A percentile compares a stretch with the other conserved stretches of the same genome.
Conservation (phyloP, 495 filamentous ascomycete genomes). For the Lineolata rhizophorae region DNA sequence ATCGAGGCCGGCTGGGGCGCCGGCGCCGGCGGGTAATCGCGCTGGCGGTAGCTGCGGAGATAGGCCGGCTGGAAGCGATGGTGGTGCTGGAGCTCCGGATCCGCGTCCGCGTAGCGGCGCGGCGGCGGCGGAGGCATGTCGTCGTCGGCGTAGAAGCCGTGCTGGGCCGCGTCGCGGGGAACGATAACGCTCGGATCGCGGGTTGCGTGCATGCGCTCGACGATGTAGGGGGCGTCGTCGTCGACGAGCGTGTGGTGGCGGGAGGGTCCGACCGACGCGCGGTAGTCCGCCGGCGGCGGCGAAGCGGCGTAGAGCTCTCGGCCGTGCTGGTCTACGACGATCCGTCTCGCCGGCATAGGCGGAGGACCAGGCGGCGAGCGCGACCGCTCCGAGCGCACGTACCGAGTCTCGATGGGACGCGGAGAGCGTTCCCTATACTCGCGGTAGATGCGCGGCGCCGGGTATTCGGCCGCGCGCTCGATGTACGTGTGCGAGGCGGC, state of each 20-base stretch:
- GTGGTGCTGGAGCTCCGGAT: constrained; percentile 36
- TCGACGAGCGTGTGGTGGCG: no score
- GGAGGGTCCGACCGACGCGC: no score
- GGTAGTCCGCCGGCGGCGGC: no score
- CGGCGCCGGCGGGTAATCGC: constrained; percentile 26
- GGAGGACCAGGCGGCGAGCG: constrained; percentile 31
- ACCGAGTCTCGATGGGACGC: constrained; percentile 21
- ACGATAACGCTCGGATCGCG: no score
- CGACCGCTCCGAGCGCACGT: constrained; percentile 31
- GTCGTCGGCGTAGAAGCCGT: constrained; percentile 9
- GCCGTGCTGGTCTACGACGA: constrained; percentile 19
- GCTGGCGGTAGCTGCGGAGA: constrained; percentile 29
- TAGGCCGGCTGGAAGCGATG: constrained; percentile 90
- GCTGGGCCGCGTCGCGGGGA: no score
- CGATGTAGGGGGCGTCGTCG: no score
- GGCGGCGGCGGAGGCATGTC: constrained; percentile 18
- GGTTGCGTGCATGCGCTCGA: no score
- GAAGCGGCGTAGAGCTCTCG: no score
- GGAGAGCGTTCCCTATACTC: constrained; percentile 28
- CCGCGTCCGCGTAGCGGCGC: constrained; percentile 27
- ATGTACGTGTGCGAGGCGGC: constrained; percentile 39
- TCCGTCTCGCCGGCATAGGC: constrained; percentile 15
- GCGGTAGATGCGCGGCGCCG: constrained; percentile 11
- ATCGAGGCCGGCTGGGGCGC: no score
- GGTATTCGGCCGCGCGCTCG: constrained; percentile 20